phyloP scores from a whole-genome alignment of 129 eudicot genomes.

The Sambucus nigra region DNA sequence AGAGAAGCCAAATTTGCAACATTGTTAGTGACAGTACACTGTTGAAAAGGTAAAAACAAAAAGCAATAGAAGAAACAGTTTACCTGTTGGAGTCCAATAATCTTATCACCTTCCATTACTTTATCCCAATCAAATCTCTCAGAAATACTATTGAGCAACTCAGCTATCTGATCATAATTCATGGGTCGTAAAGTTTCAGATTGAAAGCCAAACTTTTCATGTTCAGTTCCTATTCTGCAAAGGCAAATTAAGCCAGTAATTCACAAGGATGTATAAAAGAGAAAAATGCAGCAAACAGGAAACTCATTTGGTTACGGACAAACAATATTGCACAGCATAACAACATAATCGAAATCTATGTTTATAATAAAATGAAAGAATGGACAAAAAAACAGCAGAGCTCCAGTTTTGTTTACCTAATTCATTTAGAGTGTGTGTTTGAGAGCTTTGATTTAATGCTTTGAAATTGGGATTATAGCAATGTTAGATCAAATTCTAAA shows the following conservation, averaged over 20 bases:
- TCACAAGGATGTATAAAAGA: not conserved
- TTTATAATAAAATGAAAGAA: too few relatives aligned
- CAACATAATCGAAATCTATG: too few relatives aligned
- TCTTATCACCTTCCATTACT: conserved; percentile 86
- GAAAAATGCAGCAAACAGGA: not conserved
- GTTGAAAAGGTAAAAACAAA: not conserved
- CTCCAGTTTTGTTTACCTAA: not conserved
- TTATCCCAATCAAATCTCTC: conserved; percentile 99
- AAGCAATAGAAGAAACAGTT: not conserved
- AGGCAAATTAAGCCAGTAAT: conserved; percentile 11
- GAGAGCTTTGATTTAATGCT: too few relatives aligned
- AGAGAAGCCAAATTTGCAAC: not conserved
- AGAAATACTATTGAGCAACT: conserved; percentile 79
- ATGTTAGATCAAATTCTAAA: too few relatives aligned
- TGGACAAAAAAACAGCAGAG: not conserved
- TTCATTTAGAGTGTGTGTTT: too few relatives aligned
- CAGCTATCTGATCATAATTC: conserved; percentile 83
- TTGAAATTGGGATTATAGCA: too few relatives aligned
- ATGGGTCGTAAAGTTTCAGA: conserved; percentile 70
- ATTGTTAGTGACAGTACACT: not conserved
- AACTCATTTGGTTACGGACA: not conserved
- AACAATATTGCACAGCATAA: not conserved
- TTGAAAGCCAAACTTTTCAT: conserved; percentile 95
- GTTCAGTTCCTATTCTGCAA: conserved; percentile 97
- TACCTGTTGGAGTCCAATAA: conserved; percentile 97